Evolutionary conservation across 2,329 filamentous ascomycete species (phyloP), one percentile per base, ranked within the genome.

Genomic region (Fusarium albidum): DNA sequence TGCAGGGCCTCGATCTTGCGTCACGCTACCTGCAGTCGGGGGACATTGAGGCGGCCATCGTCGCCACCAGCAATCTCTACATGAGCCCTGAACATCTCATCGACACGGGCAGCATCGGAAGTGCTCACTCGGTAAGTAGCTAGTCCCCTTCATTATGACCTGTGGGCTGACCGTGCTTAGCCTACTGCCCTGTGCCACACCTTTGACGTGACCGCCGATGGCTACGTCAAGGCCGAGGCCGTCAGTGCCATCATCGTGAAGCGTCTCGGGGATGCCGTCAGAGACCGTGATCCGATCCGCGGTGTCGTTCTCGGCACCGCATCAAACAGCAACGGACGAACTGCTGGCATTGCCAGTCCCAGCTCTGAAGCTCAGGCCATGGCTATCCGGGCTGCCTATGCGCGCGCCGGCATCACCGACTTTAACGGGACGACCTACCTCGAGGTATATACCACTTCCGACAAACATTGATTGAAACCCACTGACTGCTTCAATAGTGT

Each of bases 161-260:
- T 21, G 21, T 21, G 21, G n/a, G 21, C 21, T 21, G 21, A 4
- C 52, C 47, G 8, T 74, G 70, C 49, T 21, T 21, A 21, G 21
- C 21, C 21, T 4, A 21, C 21, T 7, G 21, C 21, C 21, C 21
- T 21, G 7, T 21, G 21, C 21, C 69, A 71, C 26, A 69, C 72
- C 0, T 77, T 75, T 50, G 68, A 70, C 38, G 58, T 57, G 4
- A 58, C 61, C 10, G 79, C 75, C 0, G 70, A 77, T 40, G 80
- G 79, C 0, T 82, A 81, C 50, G 73, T 69, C 6, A 70, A 76
- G 13, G 77, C 75, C 1, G 80, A 82, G 52, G 79, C 76, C 2
- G 65, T 75, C 11, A 75, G 66, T 3, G 65, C 70, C 13, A 51
- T 82, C 9, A 55, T 78, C 6, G 46, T 82, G 2, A 81, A 82